Percentiles rank a stretch among this genome's conserved stretches.
Evolutionary conservation across 371 early-diverging fungal genomes (phyloP).

Genomic region (Phascolomyces articulosus): DNA sequence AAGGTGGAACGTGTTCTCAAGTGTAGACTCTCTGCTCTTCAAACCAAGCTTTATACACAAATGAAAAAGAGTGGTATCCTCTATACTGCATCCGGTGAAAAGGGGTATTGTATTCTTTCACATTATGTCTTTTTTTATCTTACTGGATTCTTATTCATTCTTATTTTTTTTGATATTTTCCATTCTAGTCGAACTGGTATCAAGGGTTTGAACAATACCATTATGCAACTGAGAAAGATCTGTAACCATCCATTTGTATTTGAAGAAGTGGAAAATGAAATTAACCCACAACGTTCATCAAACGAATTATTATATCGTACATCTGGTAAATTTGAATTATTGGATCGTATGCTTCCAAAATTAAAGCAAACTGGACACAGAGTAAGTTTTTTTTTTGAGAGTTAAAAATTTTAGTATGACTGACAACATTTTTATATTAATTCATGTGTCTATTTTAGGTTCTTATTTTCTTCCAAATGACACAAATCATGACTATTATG

Average conservation of each 20-base stretch:
- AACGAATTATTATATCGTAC: constrained; percentile 74
- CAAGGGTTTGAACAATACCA: constrained; percentile 93
- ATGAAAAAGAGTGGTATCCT: constrained; percentile 78
- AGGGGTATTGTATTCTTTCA: constrained; percentile 2
- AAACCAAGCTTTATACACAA: constrained; percentile 76
- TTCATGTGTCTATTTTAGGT: constrained; percentile 36
- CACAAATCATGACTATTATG: constrained; percentile 96
- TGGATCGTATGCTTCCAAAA: constrained; percentile 97
- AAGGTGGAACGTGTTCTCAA: constrained; percentile 98
- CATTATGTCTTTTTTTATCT: not conserved
- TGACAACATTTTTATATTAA: not conserved
- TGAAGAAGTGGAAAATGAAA: constrained; percentile 88
- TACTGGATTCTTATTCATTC: not conserved
- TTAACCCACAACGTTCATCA: constrained; percentile 66
- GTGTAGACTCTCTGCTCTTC: constrained; percentile 90
- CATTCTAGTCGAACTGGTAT: constrained; percentile 59
- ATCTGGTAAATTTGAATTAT: constrained; percentile 97
- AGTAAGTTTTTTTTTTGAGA: constrained; percentile 16
- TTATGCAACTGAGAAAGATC: constrained; percentile 99
- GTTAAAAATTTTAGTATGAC: constrained; percentile 21
- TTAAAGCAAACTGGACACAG: constrained; percentile 87
- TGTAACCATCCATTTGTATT: constrained; percentile 99
- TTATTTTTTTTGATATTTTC: not conserved
- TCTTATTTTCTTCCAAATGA: constrained; percentile 99
- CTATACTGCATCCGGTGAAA: constrained; percentile 35